Percentiles rank a stretch among this genome's conserved stretches.
phyloP scores from a whole-genome alignment of 1,284 basidiomycete species.

The Leccinum pachyderme region DNA sequence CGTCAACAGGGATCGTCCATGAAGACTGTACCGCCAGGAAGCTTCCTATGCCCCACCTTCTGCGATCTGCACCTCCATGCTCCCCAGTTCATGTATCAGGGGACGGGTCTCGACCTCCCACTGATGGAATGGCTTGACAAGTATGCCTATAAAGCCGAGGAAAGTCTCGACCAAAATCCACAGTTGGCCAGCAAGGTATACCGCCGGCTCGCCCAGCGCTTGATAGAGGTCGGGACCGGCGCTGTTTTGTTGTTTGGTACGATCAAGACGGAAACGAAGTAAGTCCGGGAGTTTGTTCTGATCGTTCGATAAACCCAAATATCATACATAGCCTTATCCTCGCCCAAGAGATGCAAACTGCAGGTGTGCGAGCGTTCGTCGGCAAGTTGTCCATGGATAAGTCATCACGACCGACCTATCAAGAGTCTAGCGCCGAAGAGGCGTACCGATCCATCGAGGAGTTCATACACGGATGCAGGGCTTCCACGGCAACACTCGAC shows the following conservation, averaged over 20 bases:
- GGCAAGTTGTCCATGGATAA: constrained; percentile 87
- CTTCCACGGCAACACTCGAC: constrained; percentile 41
- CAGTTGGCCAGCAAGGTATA: constrained; percentile 66
- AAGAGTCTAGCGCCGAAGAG: constrained; percentile 53
- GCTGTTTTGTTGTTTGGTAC: constrained; percentile 79
- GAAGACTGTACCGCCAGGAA: constrained; percentile 46
- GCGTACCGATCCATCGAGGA: constrained; percentile 51
- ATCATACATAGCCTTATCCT: constrained; percentile 64
- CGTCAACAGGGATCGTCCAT: constrained; percentile 21
- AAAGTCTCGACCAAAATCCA: constrained; percentile 63
- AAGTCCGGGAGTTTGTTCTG: constrained; percentile 20
- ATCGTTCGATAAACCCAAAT: not conserved
- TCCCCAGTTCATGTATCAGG: constrained; percentile 83
- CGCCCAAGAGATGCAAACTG: constrained; percentile 64
- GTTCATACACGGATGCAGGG: constrained; percentile 56
- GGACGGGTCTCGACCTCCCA: constrained; percentile 79
- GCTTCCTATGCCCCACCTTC: constrained; percentile 75
- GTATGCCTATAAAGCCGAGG: constrained; percentile 79
- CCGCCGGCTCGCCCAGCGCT: constrained; percentile 54
- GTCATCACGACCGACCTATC: constrained; percentile 68
- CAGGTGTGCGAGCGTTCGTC: constrained; percentile 75
- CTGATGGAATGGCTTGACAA: constrained; percentile 80
- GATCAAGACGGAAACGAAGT: constrained; percentile 80
- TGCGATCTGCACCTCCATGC: constrained; percentile 83
- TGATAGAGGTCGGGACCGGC: constrained; percentile 74